Conservation (phyloP, 1,139 yeast species). For the Taiozyma onychis region DNA sequence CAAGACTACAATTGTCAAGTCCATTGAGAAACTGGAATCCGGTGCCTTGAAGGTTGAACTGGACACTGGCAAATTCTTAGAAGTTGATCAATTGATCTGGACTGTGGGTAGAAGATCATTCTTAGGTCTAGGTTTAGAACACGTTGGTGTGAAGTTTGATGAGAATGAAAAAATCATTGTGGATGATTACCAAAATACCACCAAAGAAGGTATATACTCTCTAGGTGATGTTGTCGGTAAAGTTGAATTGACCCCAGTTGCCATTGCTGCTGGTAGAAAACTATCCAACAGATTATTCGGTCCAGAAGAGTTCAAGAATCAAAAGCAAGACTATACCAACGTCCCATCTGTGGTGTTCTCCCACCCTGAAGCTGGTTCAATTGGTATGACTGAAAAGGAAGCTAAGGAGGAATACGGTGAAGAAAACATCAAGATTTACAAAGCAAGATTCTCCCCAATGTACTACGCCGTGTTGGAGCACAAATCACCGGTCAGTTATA, state of each 20-base stretch:
- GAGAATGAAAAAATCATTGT: constrained; percentile 55
- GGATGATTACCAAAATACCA: constrained; percentile 85
- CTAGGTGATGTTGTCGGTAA: constrained; percentile 93
- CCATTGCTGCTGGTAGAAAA: constrained; percentile 97
- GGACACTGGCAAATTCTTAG: constrained; percentile 47
- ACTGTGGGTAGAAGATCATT: constrained; percentile 86
- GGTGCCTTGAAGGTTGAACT: constrained; percentile 61
- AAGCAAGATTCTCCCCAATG: constrained; percentile 83
- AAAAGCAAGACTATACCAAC: constrained; percentile 76
- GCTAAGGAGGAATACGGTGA: constrained; percentile 78
- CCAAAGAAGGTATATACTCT: constrained; percentile 67
- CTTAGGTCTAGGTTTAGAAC: constrained; percentile 68
- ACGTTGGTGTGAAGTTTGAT: constrained; percentile 64
- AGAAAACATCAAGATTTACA: constrained; percentile 76
- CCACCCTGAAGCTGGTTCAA: constrained; percentile 95
- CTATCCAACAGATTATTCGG: constrained; percentile 90
- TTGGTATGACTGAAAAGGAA: constrained; percentile 76
- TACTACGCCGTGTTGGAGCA: constrained; percentile 84
- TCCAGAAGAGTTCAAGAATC: constrained; percentile 54
- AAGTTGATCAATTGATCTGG: constrained; percentile 85
- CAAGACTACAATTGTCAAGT: constrained; percentile 53
- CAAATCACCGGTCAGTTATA: constrained; percentile 86
- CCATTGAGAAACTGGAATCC: constrained; percentile 50
- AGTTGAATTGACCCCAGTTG: constrained; percentile 94
- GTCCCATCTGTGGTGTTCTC: constrained; percentile 91